These are phyloP conservation scores for Circinella umbellata DNA, from an alignment of 371 early-diverging fungal genomes.

Conservation along the genomic window DNA sequence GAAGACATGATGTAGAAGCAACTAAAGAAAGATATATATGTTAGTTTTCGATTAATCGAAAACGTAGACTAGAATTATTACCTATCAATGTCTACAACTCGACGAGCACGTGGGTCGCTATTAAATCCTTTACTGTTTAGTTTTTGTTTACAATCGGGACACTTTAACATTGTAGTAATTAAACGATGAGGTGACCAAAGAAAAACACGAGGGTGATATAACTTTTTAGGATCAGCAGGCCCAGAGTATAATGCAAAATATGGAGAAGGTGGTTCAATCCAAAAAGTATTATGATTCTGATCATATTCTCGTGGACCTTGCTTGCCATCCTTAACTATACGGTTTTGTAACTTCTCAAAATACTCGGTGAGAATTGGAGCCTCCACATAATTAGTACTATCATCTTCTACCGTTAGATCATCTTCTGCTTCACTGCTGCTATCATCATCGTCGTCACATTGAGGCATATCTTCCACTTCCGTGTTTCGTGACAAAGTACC, in stretches of 20 bases:
- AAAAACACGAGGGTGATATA: constrained; percentile 12
- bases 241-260: constrained; percentile 12
- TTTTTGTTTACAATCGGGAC: not conserved
- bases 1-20: constrained; percentile 27
- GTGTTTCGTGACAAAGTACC: too few relatives aligned
- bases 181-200: constrained; percentile 13
- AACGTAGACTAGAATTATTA: not conserved
- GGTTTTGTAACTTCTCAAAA: constrained; percentile 1
- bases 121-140: constrained; percentile 9
- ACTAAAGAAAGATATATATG: not conserved
- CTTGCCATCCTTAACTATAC: not conserved
- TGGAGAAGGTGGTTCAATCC: constrained; percentile 14
- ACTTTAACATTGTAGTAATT: not conserved
- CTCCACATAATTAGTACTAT: not conserved
- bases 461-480: too few relatives aligned
- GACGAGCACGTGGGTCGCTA: not conserved
- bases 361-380: not conserved
- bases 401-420: too few relatives aligned
- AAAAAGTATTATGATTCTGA: not conserved
- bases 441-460: too few relatives aligned
- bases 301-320: not conserved
- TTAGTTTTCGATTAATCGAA: not conserved
- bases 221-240: not conserved
- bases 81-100: constrained; percentile 17
- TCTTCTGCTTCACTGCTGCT: too few relatives aligned